These are phyloP conservation scores for Myxozyma neglecta DNA, from an alignment of 805 yeast genomes.

Conservation along the genomic window DNA sequence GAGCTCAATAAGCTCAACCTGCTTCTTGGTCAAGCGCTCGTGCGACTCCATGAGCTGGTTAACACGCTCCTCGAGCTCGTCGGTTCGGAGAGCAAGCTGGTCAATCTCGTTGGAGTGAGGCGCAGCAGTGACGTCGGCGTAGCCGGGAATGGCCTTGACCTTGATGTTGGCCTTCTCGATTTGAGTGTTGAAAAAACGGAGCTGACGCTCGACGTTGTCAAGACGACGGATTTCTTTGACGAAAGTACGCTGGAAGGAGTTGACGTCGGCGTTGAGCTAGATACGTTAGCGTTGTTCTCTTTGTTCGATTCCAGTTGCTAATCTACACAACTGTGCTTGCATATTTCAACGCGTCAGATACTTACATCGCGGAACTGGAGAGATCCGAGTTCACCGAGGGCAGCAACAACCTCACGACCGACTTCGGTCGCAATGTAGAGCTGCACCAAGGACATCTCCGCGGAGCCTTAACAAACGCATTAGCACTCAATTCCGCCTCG, in stretches of 20 bases:
- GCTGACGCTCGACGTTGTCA: slow-evolving; percentile 88
- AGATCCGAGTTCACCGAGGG: slow-evolving; percentile 80
- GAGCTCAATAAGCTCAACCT: slow-evolving; percentile 67
- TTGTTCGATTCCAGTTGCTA: not conserved
- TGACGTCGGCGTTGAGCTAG: slow-evolving; percentile 66
- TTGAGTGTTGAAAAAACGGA: slow-evolving; percentile 46
- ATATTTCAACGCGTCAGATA: not conserved
- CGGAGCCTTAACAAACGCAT: slow-evolving; percentile 56
- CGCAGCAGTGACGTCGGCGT: slow-evolving; percentile 44
- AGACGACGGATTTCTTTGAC: slow-evolving; percentile 81
- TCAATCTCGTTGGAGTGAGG: slow-evolving; percentile 65
- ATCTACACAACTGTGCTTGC: not conserved
- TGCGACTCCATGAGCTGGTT: slow-evolving; percentile 68
- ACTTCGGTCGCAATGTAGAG: slow-evolving; percentile 88
- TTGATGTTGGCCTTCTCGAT: slow-evolving; percentile 38
- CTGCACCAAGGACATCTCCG: slow-evolving; percentile 95
- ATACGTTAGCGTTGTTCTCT: not conserved
- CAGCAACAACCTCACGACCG: slow-evolving; percentile 79
- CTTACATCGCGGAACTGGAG: slow-evolving; percentile 77
- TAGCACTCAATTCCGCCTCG: not conserved
- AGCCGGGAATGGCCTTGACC: slow-evolving; percentile 43
- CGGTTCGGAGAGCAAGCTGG: slow-evolving; percentile 62
- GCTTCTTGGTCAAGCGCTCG: slow-evolving; percentile 60
- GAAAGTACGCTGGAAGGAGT: slow-evolving; percentile 84
- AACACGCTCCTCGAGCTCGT: slow-evolving; percentile 70